phyloP scores from a whole-genome alignment of 306 rosid genomes.

The Vachellia pachyceras region DNA sequence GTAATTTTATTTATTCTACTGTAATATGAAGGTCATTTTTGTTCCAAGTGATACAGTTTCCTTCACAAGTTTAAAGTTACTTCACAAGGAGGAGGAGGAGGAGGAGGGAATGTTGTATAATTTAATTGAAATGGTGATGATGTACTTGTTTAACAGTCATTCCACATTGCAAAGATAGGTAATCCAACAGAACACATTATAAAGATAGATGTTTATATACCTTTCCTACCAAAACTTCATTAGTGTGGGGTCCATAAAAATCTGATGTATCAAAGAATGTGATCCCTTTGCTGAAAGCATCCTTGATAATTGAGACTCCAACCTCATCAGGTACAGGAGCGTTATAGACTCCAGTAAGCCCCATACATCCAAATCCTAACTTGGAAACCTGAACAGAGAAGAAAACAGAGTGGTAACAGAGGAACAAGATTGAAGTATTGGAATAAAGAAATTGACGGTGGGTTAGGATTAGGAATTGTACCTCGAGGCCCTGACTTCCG shows the following conservation, averaged over 20 bases:
- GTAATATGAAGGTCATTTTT: no score
- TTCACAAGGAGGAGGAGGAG: neutral
- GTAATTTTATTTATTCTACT: no score
- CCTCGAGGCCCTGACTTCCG: conserved; percentile 64
- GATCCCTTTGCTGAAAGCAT: conserved; percentile 75
- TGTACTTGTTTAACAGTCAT: neutral
- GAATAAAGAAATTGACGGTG: neutral
- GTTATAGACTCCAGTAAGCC: conserved; percentile 68
- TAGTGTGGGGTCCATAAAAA: conserved; percentile 58
- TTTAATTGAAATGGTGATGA: neutral
- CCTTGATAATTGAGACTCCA: conserved; percentile 62
- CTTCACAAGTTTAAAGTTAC: neutral
- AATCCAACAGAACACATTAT: neutral
- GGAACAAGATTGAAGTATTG: neutral
- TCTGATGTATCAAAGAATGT: conserved; percentile 85
- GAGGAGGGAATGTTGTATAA: no score
- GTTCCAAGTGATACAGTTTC: neutral
- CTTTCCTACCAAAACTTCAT: conserved; percentile 81
- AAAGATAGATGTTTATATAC: conserved; percentile 37
- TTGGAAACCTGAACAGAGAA: conserved; percentile 64
- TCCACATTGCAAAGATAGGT: neutral
- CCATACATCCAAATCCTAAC: conserved; percentile 85
- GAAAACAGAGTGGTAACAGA: neutral
- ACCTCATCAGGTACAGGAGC: conserved; percentile 66
- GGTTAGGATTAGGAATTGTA: neutral